These are phyloP conservation scores for Verticillium klebahnii DNA, from an alignment of 2,329 filamentous ascomycete species.

Conservation along the genomic window DNA sequence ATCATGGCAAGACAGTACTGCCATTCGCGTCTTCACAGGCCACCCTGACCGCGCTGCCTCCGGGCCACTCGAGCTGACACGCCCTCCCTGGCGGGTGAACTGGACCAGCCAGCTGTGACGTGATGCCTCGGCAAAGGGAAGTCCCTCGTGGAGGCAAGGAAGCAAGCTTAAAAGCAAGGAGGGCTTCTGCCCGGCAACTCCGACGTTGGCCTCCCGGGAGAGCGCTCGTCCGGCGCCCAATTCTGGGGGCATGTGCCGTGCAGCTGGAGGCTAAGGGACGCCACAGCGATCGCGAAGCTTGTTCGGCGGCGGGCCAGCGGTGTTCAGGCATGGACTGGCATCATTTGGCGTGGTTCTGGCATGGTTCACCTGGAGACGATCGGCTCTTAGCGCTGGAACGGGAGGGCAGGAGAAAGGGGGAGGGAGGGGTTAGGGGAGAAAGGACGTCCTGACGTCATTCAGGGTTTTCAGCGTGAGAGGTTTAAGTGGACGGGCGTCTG, in stretches of 20 bases:
- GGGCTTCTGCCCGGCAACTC: neutral
- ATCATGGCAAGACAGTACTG: neutral
- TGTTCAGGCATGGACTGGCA: neutral
- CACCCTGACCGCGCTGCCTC: too few species aligned
- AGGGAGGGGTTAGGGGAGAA: neutral
- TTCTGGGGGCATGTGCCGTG: neutral
- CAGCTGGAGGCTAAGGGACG: neutral
- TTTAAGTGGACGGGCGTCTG: neutral
- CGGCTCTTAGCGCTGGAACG: neutral
- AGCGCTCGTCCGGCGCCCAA: neutral
- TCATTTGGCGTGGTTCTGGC: neutral
- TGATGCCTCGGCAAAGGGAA: neutral
- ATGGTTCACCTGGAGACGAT: neutral
- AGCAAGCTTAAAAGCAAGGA: too few species aligned
- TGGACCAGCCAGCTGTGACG: neutral
- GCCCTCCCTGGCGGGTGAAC: too few species aligned
- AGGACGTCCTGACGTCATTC: neutral
- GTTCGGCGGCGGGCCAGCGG: neutral
- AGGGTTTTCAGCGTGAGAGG: neutral
- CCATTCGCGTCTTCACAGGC: too few species aligned
- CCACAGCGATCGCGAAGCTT: neutral
- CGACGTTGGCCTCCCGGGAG: neutral
- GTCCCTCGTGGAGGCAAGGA: too few species aligned
- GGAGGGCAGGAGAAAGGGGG: neutral
- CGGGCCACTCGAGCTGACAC: too few species aligned